phyloP scores from a whole-genome alignment of 495 filamentous ascomycete species.

The Trichoderma reesei region DNA sequence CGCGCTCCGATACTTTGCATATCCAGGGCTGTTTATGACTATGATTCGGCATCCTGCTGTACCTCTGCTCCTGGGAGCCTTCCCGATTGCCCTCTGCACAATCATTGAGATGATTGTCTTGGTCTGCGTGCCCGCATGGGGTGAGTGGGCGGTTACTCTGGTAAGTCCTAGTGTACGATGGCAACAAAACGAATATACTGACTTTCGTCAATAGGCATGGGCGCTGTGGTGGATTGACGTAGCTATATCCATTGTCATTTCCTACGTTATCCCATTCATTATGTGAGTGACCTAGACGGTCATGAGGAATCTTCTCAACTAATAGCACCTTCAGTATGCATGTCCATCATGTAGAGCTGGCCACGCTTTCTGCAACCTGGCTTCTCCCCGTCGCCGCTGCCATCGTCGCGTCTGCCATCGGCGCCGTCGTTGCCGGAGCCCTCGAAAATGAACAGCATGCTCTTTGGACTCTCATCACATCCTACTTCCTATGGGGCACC shows the following conservation, averaged over 20 bases:
- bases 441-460: slow-evolving; percentile 43
- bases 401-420: slow-evolving; percentile 49
- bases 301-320: neutral
- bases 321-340: slow-evolving; percentile 11
- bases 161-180: slow-evolving; percentile 12
- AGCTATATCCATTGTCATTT: slow-evolving; percentile 37
- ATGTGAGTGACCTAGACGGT: slow-evolving; percentile 19
- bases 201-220: slow-evolving; percentile 29
- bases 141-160: neutral
- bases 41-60: slow-evolving; percentile 51
- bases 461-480: slow-evolving; percentile 45
- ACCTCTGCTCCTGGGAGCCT: slow-evolving; percentile 50
- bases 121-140: neutral
- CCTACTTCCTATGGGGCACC: slow-evolving; percentile 51
- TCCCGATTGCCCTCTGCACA: slow-evolving; percentile 53
- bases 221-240: slow-evolving; percentile 51
- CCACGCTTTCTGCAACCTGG: slow-evolving; percentile 47
- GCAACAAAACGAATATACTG: slow-evolving; percentile 13
- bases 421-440: slow-evolving; percentile 42
- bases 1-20: slow-evolving; percentile 45
- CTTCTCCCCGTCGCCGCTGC: slow-evolving; percentile 52
- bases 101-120: slow-evolving; percentile 7
- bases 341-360: slow-evolving; percentile 20
- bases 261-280: slow-evolving; percentile 44
- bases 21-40: slow-evolving; percentile 43